phyloP scores from a whole-genome alignment of 1,284 basidiomycete species.

The Cerioporus squamosus region DNA sequence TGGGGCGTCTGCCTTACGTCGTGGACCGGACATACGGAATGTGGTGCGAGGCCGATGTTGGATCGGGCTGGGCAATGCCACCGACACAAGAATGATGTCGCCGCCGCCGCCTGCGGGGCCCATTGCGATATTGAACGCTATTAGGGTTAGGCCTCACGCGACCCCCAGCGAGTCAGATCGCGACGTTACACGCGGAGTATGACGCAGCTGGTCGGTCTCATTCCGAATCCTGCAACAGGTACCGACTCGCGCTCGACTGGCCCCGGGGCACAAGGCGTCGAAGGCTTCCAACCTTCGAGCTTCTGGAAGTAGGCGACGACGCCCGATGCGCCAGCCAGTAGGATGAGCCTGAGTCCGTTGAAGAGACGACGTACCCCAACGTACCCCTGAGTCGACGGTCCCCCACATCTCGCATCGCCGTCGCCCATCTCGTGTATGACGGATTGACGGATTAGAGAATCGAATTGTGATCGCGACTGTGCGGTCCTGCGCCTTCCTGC shows the following conservation, averaged over 20 bases:
- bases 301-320: too few relatives aligned
- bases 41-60: not conserved
- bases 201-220: too few relatives aligned
- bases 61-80: not conserved
- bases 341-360: too few relatives aligned
- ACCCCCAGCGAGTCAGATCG: not conserved
- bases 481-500: too few relatives aligned
- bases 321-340: too few relatives aligned
- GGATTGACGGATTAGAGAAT: too few relatives aligned
- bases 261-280: too few relatives aligned
- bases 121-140: not conserved
- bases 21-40: not conserved
- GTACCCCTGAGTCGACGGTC: not conserved
- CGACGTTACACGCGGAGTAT: too few relatives aligned
- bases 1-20: too few relatives aligned
- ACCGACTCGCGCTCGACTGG: not conserved
- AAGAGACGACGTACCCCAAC: too few relatives aligned
- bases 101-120: not conserved
- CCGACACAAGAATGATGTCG: not conserved
- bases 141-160: not conserved
- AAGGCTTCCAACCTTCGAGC: too few relatives aligned
- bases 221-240: not conserved
- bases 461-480: too few relatives aligned
- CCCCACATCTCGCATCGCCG: not conserved
- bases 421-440: not conserved